Base-by-base conservation (phyloP, 352 stramenopile genomes). In the Globisporangium apiculatum region DNA sequence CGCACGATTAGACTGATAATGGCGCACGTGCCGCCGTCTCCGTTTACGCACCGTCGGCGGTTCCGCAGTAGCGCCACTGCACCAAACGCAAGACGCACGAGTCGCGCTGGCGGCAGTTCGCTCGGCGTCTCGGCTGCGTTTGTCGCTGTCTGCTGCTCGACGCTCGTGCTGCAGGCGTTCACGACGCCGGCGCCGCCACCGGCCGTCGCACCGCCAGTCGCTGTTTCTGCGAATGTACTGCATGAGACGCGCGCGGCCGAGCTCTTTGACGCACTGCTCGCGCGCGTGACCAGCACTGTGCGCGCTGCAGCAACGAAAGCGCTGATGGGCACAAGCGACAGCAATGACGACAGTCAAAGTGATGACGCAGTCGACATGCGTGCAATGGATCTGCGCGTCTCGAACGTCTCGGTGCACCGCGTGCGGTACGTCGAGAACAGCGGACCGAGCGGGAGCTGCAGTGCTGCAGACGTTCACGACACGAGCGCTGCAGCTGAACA, bases 351-450 rank as follows among this genome's bases (percentile, higher is more conserved):
- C 3, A 24, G 62, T 68, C 40, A 15, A 8, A 51, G 52, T 54
- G 38, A 31, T 18, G 51, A 71, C 64, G 12, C 52, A 12, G 36
- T 49, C 18, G n/a, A 37, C 37, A 46, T 70, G 64, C 52, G 63
- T 45, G 12, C 51, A 11, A 43, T 57, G 12, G 76, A 87, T 51
- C 59, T 89, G n/a, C 56, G 52, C 46, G 51, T 89, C 36, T 61
- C 51, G 56, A 87, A 87, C 59, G 51, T 89, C 47, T 87, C 76
- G 6, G 73, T 84, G 18, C 75, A 87, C 43, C 75, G 75, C 53
- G 66, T 87, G 11, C 73, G 74, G 11, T 87, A 87, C 58, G 61
- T 79, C 40, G 62, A 68, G 24, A 53, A 51, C 43, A 43, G 53
- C 50, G 48, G 47, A n/a, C 38, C n/a, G 37, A 53, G 15, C 55